Evolutionary conservation across 2,329 filamentous ascomycete species (phyloP), one percentile per base, ranked within the genome.

Genomic region (Erysiphe pulchra): DNA sequence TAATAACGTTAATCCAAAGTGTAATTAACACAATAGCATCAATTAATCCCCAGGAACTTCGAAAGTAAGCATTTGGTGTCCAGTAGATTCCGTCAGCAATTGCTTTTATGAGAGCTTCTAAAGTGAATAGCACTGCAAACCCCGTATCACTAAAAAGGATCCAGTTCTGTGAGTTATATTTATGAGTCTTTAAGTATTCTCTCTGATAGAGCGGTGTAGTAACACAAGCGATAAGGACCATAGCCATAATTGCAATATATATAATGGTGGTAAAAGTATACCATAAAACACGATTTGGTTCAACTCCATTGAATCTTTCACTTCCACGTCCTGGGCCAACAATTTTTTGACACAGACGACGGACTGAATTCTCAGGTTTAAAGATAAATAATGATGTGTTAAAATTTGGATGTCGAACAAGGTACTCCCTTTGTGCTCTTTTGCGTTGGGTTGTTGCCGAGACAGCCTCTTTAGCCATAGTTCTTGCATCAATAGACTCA

Each of bases 1-100:
- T 90, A 42, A 77, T 66, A 44, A 98, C 84, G 55, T 92, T 95
- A 57, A 94, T 79, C 87, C 90, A 95, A 9, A 98, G 71, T 0
- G 90, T 95, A 47, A 93, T 65, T 45, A 98, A 67, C 52, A 98
- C 90, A 40, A 95, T 62, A 0, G 80, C 84, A 57, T 98, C 90
- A 51, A 98, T 94, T 50, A 93, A 77, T 7, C 90, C 92, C 90
- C 90, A 98, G 0, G 86, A 87, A 57, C 87, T 87, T 54, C 90
- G 77, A 59, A 94, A 84, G 58, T 93, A 98, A 2, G 92, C 92
- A 61, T 98, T 94, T 0, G 90, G 90, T 0, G 90, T 94, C 74
- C 83, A 95, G 59, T 94, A 80, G 54, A 93, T 80, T 8, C 90
- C 90, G 62, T 98, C 90, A 0, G 90, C 90, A 54, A 98, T 75